These are phyloP conservation scores for Trypanosoma vivax DNA, from an alignment of 208 protist species.

Conservation along the genomic window DNA sequence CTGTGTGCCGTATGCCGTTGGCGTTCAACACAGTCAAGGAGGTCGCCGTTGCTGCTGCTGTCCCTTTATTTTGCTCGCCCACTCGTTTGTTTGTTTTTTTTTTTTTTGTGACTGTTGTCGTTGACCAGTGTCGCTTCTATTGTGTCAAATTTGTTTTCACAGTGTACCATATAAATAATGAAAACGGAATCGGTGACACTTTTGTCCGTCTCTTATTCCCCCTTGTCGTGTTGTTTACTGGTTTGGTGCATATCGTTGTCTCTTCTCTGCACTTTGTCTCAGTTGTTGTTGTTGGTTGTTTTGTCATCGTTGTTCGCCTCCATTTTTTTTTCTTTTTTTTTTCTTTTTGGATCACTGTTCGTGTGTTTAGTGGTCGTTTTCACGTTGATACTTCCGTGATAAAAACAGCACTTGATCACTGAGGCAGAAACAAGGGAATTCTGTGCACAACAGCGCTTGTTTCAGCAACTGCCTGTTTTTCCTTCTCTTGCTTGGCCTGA, in stretches of 20 bases:
- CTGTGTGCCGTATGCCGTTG: background rate
- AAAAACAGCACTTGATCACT: background rate
- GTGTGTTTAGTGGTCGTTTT: conserved; percentile 1
- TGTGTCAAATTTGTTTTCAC: too few relatives aligned
- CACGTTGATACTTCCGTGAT: conserved; percentile 5
- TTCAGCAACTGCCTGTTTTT: too few relatives aligned
- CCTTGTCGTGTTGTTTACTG: background rate
- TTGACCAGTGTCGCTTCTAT: background rate
- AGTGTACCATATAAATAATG: too few relatives aligned
- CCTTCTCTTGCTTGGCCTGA: too few relatives aligned
- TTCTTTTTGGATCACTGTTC: background rate
- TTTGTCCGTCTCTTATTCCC: too few relatives aligned
- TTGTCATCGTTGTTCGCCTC: background rate
- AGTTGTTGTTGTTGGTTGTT: background rate
- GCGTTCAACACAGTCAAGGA: too few relatives aligned
- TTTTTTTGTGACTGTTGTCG: background rate
- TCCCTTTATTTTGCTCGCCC: conserved; percentile 10
- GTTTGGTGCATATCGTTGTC: too few relatives aligned
- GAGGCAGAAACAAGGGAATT: background rate
- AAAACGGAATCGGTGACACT: too few relatives aligned
- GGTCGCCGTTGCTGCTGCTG: conserved; percentile 10
- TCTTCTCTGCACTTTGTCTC: background rate
- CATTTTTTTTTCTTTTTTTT: background rate
- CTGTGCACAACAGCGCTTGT: too few relatives aligned
- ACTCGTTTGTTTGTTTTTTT: background rate